Base-by-base conservation (phyloP, 2,329 filamentous ascomycete species). In the Chalaropsis ovoidea region DNA sequence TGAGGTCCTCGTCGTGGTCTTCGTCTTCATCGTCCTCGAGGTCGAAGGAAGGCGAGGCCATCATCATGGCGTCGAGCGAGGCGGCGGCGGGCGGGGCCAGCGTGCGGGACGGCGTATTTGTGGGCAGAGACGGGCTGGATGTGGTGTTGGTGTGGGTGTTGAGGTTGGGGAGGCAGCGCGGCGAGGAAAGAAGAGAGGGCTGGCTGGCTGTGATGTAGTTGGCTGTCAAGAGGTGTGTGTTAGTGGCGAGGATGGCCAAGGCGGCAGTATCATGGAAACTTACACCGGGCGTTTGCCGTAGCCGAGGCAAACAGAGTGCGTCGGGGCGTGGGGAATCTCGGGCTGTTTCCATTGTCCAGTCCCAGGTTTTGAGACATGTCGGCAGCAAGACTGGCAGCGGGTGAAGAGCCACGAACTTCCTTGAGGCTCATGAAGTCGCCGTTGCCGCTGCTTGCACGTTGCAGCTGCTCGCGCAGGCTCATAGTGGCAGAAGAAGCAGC, bases 301-400 rank as follows among this genome's bases (percentile, higher is more conserved):
- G 75, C 72, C 60, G 76, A 76, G 7, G 65, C 58, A 70, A 77
- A 77, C 42, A 77, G 72, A 42, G 75, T 76, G 41, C 76, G 73
- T 66, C 76, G 71, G 64, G 76, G 76, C 10, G 76, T 78, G 3
- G 75, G 75, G 66, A 78, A 77, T 47, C 75, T 72, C 58, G 76
- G 76, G 69, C 76, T 96, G 73, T 88, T 75, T 65, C 84, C 81
- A 68, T 77, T 90, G 76, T 96, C 92, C 74, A 97, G 89, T 74
- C 93, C 89, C 75, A 97, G 95, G 79, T 97, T 99, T 74, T 96
- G 91, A 67, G 92, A 96, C 71, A 97, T 82, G 77, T 99, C 94
- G 68, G 91, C 92, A 52, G 92, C 93, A 70, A 99, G 79, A 73
- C 90, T 95, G 63, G 90, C 86, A 43, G 91, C 92, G 5, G 94